phyloP scores from a whole-genome alignment of 2,329 filamentous ascomycete genomes.

The Zasmidium angulare region DNA sequence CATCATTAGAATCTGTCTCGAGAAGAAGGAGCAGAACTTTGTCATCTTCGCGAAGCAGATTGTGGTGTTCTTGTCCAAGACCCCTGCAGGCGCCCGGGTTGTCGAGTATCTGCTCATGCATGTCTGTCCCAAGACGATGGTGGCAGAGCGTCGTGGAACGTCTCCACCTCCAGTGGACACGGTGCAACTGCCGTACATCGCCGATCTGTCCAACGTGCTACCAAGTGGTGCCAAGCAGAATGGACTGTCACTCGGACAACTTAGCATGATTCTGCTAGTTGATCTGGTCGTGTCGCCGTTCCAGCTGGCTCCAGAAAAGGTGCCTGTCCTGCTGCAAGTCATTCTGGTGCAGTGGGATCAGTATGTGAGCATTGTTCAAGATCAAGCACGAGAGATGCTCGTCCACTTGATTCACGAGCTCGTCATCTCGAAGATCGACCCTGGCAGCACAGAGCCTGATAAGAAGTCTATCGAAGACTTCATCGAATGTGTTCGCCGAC shows the following conservation, averaged over 20 bases:
- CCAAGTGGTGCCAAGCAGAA: slow-evolving; percentile 83
- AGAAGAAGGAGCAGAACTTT: slow-evolving; percentile 94
- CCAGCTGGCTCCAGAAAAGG: slow-evolving; percentile 72
- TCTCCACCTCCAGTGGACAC: slow-evolving; percentile 71
- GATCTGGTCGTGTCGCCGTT: slow-evolving; percentile 94
- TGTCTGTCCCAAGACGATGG: slow-evolving; percentile 95
- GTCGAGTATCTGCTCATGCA: slow-evolving; percentile 91
- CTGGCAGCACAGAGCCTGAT: slow-evolving; percentile 64
- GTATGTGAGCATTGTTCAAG: slow-evolving; percentile 90
- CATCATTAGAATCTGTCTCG: slow-evolving; percentile 89
- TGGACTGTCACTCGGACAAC: slow-evolving; percentile 86
- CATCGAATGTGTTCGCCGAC: slow-evolving; percentile 80
- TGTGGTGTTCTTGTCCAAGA: slow-evolving; percentile 91
- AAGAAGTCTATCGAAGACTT: slow-evolving; percentile 81
- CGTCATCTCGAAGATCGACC: slow-evolving; percentile 76
- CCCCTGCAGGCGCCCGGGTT: slow-evolving; percentile 79
- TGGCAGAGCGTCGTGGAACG: slow-evolving; percentile 76
- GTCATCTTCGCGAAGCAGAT: slow-evolving; percentile 98
- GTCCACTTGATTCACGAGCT: slow-evolving; percentile 96
- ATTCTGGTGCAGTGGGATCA: slow-evolving; percentile 96
- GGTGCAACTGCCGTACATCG: slow-evolving; percentile 74
- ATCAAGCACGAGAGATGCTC: slow-evolving; percentile 95
- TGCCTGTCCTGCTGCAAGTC: slow-evolving; percentile 85
- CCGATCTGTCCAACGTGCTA: slow-evolving; percentile 74
- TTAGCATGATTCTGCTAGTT: slow-evolving; percentile 89